Evolutionary conservation across 2,329 filamentous ascomycete species (phyloP), one percentile per base, ranked within the genome.

Genomic region (Colletotrichum siamense): DNA sequence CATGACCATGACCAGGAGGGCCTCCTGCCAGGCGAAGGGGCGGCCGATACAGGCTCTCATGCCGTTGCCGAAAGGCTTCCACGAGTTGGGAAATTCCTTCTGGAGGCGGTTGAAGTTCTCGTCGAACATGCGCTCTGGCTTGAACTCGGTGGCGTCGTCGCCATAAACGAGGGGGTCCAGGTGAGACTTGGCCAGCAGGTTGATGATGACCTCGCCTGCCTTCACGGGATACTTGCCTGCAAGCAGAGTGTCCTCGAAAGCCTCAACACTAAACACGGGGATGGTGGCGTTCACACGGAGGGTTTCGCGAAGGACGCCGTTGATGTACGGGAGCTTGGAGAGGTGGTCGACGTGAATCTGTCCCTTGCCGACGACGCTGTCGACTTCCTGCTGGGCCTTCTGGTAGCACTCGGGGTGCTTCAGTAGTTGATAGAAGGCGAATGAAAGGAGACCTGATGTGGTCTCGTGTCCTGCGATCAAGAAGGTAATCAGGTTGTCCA

Each of bases 401-500:
- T 85, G 85, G 77, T 93, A 91, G 3, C 87, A 87, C 2, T 89
- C 87, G 0, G 93, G 93, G 79, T 93, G 88, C 81, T 92, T 93
- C 39, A 94, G 82, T 3, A 96, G 86, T 70, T 93, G 88, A 80
- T 92, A 93, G 68, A 94, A 90, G 0, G 89, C 84, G 79, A 94
- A 95, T 0, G 92, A 90, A 8, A 95, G 83, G 15, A 93, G 85
- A 6, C 93, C 93, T 2, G 92, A 91, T 0, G 94, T 94, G 0
- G 94, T 96, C 77, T 94, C 93, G 79, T 94, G 92, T 5, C 92
- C 90, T 67, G 92, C 92, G 78, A 92, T 91, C 24, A 94, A 83
- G 80, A 94, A 94, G 0, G 92, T 94, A 72, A 93, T 91, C 85
- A 95, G 90, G 79, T 95, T 94, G 81, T 93, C 88, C 55, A 91